Evolutionary conservation across 75 land plant genomes (phyloP), one percentile per base, ranked within the genome.

Genomic region (Azolla pinnata): DNA sequence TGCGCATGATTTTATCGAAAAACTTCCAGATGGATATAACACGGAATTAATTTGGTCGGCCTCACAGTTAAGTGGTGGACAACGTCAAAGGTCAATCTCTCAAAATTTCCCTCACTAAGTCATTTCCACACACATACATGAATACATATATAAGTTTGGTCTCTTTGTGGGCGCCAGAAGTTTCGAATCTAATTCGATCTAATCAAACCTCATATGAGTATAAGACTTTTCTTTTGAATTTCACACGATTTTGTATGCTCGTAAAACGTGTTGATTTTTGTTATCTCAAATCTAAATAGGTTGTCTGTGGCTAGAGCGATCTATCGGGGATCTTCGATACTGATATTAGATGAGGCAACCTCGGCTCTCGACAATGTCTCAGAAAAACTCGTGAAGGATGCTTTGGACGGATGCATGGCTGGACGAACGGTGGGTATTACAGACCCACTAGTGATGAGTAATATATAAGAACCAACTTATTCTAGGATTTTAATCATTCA

Each of bases 311-410:
- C 99, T 31, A 81, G 99, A 68, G 99, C 90, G 35, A 64, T 93
- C 2, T 89, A 93, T 57, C 77, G 84, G 62, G 59, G 81, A 51
- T 62, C 90, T 0, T 83, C 96, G 14, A 81, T 93, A 34, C 63
- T 93, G 52, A 72, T 93, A 34, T 56, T 93, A 49, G 99, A 93
- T 71, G 99, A 93, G 68, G 96, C 99, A 28, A 93, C 99, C 47
- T 93, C 96, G 57, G 87, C 96, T 34, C 53, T 93, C 47, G 99
- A 93, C 66, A 79, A 78, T 66, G 65, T 35, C 45, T 89, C 99
- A 30, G 99, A 93, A 72, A 50, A 68, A 63, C 75, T 93, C 49
- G 99, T 93, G 52, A 72, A 87, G 54, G 81, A 77, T 67, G 99
- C 96, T 31, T n/a, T 93, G 66, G 77, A 83, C 55, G 67, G 67